Evolutionary conservation across 371 early-diverging fungal species (phyloP).

Genomic region (Funneliformis caledonium): DNA sequence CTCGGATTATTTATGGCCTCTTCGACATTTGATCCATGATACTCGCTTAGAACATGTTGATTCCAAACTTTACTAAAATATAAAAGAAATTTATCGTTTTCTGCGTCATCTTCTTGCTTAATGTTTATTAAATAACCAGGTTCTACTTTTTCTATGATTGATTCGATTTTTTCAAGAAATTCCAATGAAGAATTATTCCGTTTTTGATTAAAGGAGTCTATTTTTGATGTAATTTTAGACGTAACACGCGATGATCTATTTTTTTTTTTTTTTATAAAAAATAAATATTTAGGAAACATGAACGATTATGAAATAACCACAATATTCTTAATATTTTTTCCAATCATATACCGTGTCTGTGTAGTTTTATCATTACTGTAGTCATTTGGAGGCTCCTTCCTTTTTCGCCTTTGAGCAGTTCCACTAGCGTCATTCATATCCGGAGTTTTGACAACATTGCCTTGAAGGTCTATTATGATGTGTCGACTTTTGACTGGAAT

Average conservation of each 20-base stretch:
- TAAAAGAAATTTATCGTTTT: conserved; percentile 3
- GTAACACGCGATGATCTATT: background rate
- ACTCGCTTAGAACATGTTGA: background rate
- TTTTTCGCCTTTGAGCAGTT: conserved; percentile 6
- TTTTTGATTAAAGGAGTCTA: conserved; percentile 22
- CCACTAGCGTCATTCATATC: conserved; percentile 6
- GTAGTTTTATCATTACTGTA: background rate
- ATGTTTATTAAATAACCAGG: background rate
- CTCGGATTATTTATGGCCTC: conserved; percentile 10
- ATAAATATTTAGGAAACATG: background rate
- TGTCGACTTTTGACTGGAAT: background rate
- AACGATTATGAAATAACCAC: background rate
- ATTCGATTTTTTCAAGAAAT: conserved; percentile 13
- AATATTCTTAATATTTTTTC: background rate
- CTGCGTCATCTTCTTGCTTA: background rate
- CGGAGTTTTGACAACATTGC: background rate
- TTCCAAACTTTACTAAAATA: conserved; percentile 29
- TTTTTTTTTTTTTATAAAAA: background rate
- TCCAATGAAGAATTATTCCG: background rate
- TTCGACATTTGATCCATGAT: conserved; percentile 1
- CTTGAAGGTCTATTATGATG: conserved; percentile 8
- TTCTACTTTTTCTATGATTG: background rate
- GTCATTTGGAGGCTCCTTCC: background rate
- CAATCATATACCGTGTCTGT: background rate
- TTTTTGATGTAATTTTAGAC: background rate